Evolutionary conservation across 2,329 filamentous ascomycete species (phyloP).

Genomic region (Grosmannia clavigera): DNA sequence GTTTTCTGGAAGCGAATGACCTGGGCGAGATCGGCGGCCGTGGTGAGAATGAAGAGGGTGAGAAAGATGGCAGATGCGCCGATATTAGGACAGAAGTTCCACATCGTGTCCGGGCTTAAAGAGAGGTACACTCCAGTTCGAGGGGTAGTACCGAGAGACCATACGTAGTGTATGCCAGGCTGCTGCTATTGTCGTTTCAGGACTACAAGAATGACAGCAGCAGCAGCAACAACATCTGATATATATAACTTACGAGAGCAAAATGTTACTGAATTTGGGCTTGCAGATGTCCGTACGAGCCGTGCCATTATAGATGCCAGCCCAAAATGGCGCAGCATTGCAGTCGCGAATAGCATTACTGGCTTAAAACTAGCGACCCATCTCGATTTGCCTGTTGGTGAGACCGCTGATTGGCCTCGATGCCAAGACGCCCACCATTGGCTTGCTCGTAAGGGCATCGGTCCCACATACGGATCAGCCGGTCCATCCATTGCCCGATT

Average conservation of each 20-base stretch:
- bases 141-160: not conserved
- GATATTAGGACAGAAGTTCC: conserved; percentile 7
- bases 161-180: too few relatives aligned
- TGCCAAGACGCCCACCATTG: not conserved
- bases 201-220: not conserved
- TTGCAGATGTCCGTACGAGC: not conserved
- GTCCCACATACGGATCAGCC: not conserved
- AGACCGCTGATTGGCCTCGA: not conserved
- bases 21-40: conserved; percentile 2
- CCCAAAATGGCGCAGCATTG: not conserved
- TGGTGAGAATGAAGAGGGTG: conserved; percentile 2
- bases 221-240: not conserved
- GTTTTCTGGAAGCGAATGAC: conserved; percentile 1
- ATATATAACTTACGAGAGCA: not conserved
- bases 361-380: too few relatives aligned
- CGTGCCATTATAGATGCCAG: not conserved
- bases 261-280: not conserved
- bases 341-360: too few relatives aligned
- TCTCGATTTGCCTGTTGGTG: not conserved
- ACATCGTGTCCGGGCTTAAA: conserved; percentile 5
- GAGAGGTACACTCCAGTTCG: not conserved
- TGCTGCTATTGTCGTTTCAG: not conserved
- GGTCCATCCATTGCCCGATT: not conserved
- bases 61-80: conserved; percentile 4
- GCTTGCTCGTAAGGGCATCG: conserved; percentile 4